Evolutionary conservation across 1,284 basidiomycete genomes (phyloP), one percentile per base, ranked within the genome.

Genomic region (Hypsizygus ulmarius): DNA sequence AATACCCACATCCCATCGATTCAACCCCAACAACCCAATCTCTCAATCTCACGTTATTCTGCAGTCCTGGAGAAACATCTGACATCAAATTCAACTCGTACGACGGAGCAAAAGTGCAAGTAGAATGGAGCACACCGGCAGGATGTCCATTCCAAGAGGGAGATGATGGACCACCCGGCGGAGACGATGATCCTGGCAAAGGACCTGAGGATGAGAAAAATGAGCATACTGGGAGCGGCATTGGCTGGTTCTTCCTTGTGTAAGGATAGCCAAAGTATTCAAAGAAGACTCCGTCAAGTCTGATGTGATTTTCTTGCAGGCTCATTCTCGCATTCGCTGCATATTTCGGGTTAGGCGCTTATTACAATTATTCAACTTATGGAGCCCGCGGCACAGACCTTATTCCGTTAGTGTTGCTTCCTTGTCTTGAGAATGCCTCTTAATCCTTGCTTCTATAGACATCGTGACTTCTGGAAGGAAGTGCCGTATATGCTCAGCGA

Each of bases 381-480:
- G 89, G 89, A 16, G 86, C 90, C 8, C 77, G 81, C 28, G 90
- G 90, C 10, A 68, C 73, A 61, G 90, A 92, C 64, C 74, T 92
- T 43, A 82, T 92, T 62, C 89, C 88, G 86, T 90, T 63, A 61
- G 84, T 75, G 28, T 49, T 43, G n/a, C 1, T 39, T 43, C 27
- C 18, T 47, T 29, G 10, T 30, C 11, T 29, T 19, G 10, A 14
- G 21, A 11, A 27, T 3, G 29, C 45, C 32, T 48, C 37, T 37
- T 21, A 32, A 2, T 47, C 18, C 9, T 41, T 49, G 28, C 44
- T 47, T 25, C 50, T 27, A 49, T 55, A 91, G 89, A 51, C 89
- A 92, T 66, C 85, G 88, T 38, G 88, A 91, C 63, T 90, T 93
- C 67, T 91, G 88, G 88, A 72, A 82, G 64, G 90, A 93, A 66